Evolutionary conservation across 2,329 filamentous ascomycete species (phyloP).

Genomic region (Aspergillus neoniger): DNA sequence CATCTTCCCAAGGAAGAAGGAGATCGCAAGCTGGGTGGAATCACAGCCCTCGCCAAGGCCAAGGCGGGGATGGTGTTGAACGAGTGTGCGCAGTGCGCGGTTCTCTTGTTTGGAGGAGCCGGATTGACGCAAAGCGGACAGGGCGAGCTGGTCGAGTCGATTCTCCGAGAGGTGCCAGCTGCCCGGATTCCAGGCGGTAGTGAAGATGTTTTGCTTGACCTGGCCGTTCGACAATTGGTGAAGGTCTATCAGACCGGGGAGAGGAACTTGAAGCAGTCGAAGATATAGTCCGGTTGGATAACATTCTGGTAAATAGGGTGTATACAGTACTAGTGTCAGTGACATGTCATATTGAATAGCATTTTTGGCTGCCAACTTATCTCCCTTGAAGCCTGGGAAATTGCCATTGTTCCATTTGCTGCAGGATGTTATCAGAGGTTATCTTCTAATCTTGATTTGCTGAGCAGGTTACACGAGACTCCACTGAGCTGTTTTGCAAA

Average conservation of each 20-base stretch:
- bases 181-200: constrained; percentile 67
- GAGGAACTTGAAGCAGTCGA: constrained; percentile 32
- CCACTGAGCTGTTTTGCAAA: neutral
- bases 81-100: constrained; percentile 68
- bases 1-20: constrained; percentile 55
- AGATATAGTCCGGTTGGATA: constrained; percentile 23
- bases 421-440: too few species aligned
- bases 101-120: constrained; percentile 73
- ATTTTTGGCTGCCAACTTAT: too few species aligned
- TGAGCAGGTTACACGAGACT: neutral
- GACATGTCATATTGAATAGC: neutral
- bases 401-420: too few species aligned
- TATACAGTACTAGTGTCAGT: neutral
- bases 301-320: neutral
- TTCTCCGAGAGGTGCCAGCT: constrained; percentile 65
- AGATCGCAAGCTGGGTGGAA: constrained; percentile 63
- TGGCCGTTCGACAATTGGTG: constrained; percentile 68
- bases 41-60: constrained; percentile 73
- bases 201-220: constrained; percentile 72
- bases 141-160: constrained; percentile 70
- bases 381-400: too few species aligned
- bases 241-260: constrained; percentile 60
- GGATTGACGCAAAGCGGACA: constrained; percentile 68
- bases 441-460: neutral
- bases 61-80: constrained; percentile 71